Base-by-base conservation (phyloP, 176 grass and related monocot species). In the Dendrocalamus sinicus region DNA sequence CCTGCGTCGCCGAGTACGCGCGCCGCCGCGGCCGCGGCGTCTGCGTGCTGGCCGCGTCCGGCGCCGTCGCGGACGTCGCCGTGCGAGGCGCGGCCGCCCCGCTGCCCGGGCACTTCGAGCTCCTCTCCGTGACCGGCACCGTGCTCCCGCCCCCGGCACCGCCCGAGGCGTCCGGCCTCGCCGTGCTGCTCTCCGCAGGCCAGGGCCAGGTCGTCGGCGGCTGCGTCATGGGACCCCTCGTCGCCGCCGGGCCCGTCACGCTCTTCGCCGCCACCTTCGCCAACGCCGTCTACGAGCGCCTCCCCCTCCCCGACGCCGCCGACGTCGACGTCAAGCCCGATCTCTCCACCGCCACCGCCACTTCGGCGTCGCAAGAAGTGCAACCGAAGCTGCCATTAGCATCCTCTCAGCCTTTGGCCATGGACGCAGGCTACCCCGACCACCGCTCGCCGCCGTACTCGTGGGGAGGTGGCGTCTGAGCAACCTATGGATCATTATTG, bases 1-100 rank as follows among this genome's bases (percentile, higher is more conserved):
- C 84, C 3, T 93, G 88, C 91, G 43, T 93, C n/a, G 84, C 91
- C 19, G 91, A 93, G 81, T 93, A 85, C 91, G 91, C 91, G 85
- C 88, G 91, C 47, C 85, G 84, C 35, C 81, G 88, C 3, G 81
- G 91, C 39, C 88, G 91, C 4, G 91, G 91, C 54, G 77, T 93
- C 58, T 90, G 88, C 88, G 72, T 93, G 47, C 71, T 93, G 6
- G 88, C 84, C 88, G 91, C 87, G 19, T 70, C 84, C 22, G 91
- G 91, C 23, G 46, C 91, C 3, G 91, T 92, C 37, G 71, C 16
- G 1, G 85, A 93, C 88, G 88, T 93, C 57, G 70, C 61, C 80
- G 84, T 92, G 46, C 87, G 83, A 74, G 90, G 90, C 39, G 85
- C 76, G 11, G 71, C 46, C 0, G 72, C 77, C 6, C 70, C 68